Conservation (phyloP, 2,329 filamentous ascomycete species). For the Cladophialophora yegresii region DNA sequence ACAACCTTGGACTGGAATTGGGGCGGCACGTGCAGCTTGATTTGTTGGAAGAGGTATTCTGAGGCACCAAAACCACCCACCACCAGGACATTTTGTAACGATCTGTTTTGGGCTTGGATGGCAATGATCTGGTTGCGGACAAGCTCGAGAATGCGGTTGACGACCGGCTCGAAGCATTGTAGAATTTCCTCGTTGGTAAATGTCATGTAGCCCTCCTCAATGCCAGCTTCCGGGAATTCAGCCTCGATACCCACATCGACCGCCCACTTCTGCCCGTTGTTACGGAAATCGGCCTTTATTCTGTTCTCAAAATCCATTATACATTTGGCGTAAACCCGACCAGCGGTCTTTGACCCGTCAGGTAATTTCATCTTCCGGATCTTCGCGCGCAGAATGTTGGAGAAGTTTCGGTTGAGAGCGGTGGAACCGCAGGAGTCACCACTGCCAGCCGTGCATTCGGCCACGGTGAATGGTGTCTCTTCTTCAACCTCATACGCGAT, state of each 20-base stretch:
- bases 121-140: constrained; percentile 98
- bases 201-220: constrained; percentile 99
- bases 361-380: constrained; percentile 99
- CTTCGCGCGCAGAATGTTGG: constrained; percentile 95
- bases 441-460: constrained; percentile 94
- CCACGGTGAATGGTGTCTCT: constrained; percentile 93
- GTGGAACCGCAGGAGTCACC: constrained; percentile 99
- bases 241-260: constrained; percentile 98
- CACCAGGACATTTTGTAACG: constrained; percentile 91
- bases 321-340: constrained; percentile 96
- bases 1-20: constrained; percentile 99
- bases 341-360: constrained; percentile 94
- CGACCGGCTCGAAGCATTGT: constrained; percentile 97
- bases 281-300: constrained; percentile 99
- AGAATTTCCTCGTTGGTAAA: constrained; percentile 99
- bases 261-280: constrained; percentile 98
- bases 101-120: constrained; percentile 94
- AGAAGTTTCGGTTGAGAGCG: constrained; percentile 95
- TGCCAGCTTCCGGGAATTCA: constrained; percentile 94
- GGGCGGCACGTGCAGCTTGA: constrained; percentile 95
- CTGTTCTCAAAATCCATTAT: constrained; percentile 99
- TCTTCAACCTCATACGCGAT: constrained; percentile 99
- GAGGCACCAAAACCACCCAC: constrained; percentile 98
- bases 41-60: constrained; percentile 98
- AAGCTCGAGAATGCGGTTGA: constrained; percentile 93